Evolutionary conservation across 1,284 basidiomycete genomes (phyloP).

Genomic region (Afroboletus lepidellus): DNA sequence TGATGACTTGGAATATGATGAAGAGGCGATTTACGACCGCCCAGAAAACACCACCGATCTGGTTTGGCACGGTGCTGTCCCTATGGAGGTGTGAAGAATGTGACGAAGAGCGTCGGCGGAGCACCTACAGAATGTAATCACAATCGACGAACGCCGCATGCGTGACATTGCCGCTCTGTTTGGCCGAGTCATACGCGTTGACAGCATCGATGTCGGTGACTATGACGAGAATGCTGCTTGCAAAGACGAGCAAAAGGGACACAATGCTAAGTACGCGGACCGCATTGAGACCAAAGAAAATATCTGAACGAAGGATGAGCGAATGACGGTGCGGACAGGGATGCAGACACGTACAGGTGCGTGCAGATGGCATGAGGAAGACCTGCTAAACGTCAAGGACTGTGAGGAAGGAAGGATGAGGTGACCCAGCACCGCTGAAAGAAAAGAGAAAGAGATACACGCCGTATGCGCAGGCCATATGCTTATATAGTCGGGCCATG

Average conservation of each 20-base stretch:
- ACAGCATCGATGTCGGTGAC: constrained; percentile 77
- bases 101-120: neutral
- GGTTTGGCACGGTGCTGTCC: constrained; percentile 83
- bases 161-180: constrained; percentile 36
- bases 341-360: constrained; percentile 37
- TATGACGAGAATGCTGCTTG: constrained; percentile 80
- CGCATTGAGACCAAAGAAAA: constrained; percentile 79
- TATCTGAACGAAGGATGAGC: constrained; percentile 40
- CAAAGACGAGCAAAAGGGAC: constrained; percentile 73
- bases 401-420: constrained; percentile 15
- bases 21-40: constrained; percentile 80
- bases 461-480: neutral
- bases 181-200: constrained; percentile 55
- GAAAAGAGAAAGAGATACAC: constrained; percentile 8
- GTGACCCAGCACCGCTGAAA: constrained; percentile 33
- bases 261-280: constrained; percentile 80
- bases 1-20: constrained; percentile 77
- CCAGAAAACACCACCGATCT: constrained; percentile 87
- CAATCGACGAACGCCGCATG: constrained; percentile 47
- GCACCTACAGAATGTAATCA: constrained; percentile 74
- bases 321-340: neutral
- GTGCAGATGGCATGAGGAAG: constrained; percentile 35
- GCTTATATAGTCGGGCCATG: constrained; percentile 26
- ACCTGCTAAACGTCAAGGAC: constrained; percentile 3
- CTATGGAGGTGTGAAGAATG: constrained; percentile 36